Evolutionary conservation across 768 basidiomycete species (phyloP).

Genomic region (Kwoniella pini): DNA sequence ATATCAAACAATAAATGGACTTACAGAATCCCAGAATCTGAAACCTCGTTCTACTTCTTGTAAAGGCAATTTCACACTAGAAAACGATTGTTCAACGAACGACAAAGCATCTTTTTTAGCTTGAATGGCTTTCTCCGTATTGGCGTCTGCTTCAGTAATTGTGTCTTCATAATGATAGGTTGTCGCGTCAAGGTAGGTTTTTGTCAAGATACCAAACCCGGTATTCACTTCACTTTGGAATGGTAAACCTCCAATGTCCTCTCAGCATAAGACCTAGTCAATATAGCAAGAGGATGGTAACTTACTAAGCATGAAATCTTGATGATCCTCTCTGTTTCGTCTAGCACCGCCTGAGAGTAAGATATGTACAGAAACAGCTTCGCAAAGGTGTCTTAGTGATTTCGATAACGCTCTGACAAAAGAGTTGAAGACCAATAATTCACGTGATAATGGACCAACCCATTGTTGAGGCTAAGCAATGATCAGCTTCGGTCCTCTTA

Average conservation of each 20-base stretch:
- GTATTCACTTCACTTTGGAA: slow-evolving; percentile 98
- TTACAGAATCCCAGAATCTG: slow-evolving; percentile 96
- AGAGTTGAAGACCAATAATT: slow-evolving; percentile 96
- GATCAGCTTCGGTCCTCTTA: no score
- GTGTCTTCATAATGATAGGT: slow-evolving; percentile 81
- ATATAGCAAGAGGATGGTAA: background rate
- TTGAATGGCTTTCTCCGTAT: slow-evolving; percentile 74
- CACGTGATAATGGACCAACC: slow-evolving; percentile 94
- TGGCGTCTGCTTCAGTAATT: slow-evolving; percentile 62
- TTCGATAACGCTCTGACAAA: slow-evolving; percentile 90
- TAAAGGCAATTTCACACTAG: slow-evolving; percentile 79
- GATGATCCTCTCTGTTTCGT: slow-evolving; percentile 79
- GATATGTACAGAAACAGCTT: slow-evolving; percentile 90
- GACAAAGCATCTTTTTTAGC: slow-evolving; percentile 84
- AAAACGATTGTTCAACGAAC: slow-evolving; percentile 89
- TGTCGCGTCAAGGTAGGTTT: slow-evolving; percentile 86
- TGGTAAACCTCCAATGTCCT: slow-evolving; percentile 60
- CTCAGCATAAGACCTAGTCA: background rate
- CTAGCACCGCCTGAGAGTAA: slow-evolving; percentile 84
- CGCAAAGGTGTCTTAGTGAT: slow-evolving; percentile 82
- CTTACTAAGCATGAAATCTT: slow-evolving; percentile 82
- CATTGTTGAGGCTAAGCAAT: slow-evolving; percentile 73
- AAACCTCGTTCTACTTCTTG: slow-evolving; percentile 93
- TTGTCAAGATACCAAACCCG: slow-evolving; percentile 94
- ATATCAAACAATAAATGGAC: slow-evolving; percentile 54